Evolutionary conservation across 192 early-diverging fungal species (phyloP), one percentile per base, ranked within the genome.

Genomic region (Coemansia biformis): DNA sequence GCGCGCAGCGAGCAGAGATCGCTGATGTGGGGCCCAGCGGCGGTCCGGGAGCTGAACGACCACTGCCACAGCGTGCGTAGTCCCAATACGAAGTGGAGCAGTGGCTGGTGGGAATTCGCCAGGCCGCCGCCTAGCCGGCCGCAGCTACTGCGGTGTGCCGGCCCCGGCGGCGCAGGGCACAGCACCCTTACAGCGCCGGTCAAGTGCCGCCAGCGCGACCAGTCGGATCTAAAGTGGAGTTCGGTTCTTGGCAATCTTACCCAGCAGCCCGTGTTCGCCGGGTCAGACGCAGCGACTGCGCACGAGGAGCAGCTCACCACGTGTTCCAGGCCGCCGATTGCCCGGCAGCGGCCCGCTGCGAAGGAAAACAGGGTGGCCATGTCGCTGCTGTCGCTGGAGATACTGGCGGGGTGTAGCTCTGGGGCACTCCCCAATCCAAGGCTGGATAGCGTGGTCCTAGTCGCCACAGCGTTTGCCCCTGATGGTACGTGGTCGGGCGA

Each of bases 361-460:
- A 3, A 0, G 14, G n/a, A 35, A 13, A 15, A 6, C 4, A 28
- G 22, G 21, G 15, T 45, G 16, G 11, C 33, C 14, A 34, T 63
- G 46, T 63, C 59, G 14, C 55, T 38, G 32, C 28, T 63, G 46
- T 49, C 55, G 0, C 13, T 62, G 24, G 67, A 70, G 43, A 19
- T 63, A 8, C 16, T 70, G 32, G 24, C 51, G 5, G 18, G 35
- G 28, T 59, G 56, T 17, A 54, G 24, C 24, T 2, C 3, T 6
- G 24, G 24, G 24, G 24, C 6, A 6, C 24, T 26, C 3, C 24
- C 24, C 24, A 6, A 26, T 6, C 24, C 24, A 6, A 26, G 6
- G 24, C 24, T 26, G 24, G 87, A 93, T 53, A 54, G 74, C 2
- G 59, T 96, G 0, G 23, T 67, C 9, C 57, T 63, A 6, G 61